Conservation (phyloP, 306 rosid genomes). For the Lathyrus oleraceus region DNA sequence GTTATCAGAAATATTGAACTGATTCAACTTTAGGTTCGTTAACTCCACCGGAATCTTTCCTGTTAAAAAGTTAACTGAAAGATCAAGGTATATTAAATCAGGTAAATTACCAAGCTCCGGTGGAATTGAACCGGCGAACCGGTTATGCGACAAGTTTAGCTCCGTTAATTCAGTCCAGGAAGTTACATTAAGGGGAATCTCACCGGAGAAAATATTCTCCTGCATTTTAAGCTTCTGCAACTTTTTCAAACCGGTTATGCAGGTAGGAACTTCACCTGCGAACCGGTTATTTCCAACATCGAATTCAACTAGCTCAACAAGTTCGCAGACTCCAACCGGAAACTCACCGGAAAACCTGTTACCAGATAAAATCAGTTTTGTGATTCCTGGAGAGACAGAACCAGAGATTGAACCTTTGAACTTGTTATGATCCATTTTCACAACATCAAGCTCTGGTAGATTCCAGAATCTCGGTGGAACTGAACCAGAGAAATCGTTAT, state of each 20-base stretch:
- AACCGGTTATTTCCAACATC: conserved; percentile 57
- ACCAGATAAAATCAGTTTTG: conserved; percentile 36
- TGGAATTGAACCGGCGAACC: conserved; percentile 63
- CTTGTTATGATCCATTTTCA: conserved; percentile 50
- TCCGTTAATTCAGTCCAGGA: conserved; percentile 62
- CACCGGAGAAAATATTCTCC: conserved; percentile 56
- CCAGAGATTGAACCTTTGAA: conserved; percentile 55
- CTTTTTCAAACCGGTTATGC: conserved; percentile 56
- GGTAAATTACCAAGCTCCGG: conserved; percentile 56
- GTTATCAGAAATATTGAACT: conserved; percentile 67
- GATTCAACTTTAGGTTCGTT: conserved; percentile 57
- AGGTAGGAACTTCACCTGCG: conserved; percentile 56
- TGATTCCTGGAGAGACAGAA: conserved; percentile 41
- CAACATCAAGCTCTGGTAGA: conserved; percentile 40
- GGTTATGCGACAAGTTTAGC: conserved; percentile 62
- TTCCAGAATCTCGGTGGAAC: conserved; percentile 62
- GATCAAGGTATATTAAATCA: conserved; percentile 63
- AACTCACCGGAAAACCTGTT: conserved; percentile 60
- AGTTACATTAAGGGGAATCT: conserved; percentile 52
- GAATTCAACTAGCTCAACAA: conserved; percentile 40
- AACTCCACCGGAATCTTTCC: conserved; percentile 69
- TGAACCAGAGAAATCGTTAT: conserved; percentile 58
- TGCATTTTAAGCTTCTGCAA: conserved; percentile 67
- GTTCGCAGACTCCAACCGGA: conserved; percentile 53
- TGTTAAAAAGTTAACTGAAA: conserved; percentile 55